phyloP scores from a whole-genome alignment of 2,329 filamentous ascomycete genomes.

The Phoma sp. region DNA sequence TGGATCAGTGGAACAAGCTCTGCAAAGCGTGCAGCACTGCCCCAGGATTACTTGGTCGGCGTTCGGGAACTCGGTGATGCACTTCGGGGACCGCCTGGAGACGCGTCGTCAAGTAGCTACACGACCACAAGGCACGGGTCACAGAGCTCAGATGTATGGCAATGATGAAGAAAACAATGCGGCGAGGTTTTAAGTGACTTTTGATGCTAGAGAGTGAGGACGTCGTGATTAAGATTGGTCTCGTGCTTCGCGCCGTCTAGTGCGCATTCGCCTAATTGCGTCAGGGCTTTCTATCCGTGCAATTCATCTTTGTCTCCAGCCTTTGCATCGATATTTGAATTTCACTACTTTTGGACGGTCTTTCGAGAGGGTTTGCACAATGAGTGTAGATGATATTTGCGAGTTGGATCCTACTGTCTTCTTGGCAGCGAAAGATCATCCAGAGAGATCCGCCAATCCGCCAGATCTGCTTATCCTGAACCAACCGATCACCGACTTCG shows the following conservation, averaged over 20 bases:
- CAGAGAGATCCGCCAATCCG: constrained; percentile 23
- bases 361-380: constrained; percentile 4
- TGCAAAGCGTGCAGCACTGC: constrained; percentile 1
- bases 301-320: neutral
- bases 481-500: constrained; percentile 53
- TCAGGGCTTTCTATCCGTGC: neutral
- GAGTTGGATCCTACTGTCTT: constrained; percentile 36
- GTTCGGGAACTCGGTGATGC: constrained; percentile 8
- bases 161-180: neutral
- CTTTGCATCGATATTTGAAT: neutral
- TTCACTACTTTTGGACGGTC: neutral
- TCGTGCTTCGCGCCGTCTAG: neutral
- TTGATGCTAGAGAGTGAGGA: neutral
- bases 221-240: neutral
- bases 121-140: neutral
- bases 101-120: neutral
- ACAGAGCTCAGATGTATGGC: neutral
- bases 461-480: constrained; percentile 54
- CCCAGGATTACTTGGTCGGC: constrained; percentile 7
- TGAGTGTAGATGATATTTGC: constrained; percentile 21
- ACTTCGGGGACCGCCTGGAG: constrained; percentile 10
- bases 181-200: neutral
- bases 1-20: constrained; percentile 5
- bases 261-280: constrained; percentile 6
- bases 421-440: constrained; percentile 26